A percentile compares a stretch with the other conserved stretches of the same genome.
phyloP scores from a whole-genome alignment of 2,329 filamentous ascomycete species.

The Scytalidium lignicola region DNA sequence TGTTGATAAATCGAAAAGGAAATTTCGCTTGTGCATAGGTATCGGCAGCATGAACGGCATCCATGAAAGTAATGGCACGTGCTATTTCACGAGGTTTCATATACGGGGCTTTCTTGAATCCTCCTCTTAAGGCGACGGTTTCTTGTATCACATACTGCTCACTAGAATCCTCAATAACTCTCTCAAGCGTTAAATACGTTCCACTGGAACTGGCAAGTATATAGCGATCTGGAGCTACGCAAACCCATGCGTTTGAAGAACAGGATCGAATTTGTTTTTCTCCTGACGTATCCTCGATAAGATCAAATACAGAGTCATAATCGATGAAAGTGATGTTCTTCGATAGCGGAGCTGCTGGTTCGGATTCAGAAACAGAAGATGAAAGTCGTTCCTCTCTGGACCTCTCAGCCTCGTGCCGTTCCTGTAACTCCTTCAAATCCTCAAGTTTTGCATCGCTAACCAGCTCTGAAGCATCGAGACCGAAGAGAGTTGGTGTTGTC shows the following conservation, averaged over 20 bases:
- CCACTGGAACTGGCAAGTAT: slow-evolving; percentile 63
- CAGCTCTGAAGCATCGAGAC: slow-evolving; percentile 77
- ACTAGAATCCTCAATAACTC: slow-evolving; percentile 18
- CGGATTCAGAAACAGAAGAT: background rate
- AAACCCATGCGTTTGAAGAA: slow-evolving; percentile 78
- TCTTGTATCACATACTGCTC: slow-evolving; percentile 33
- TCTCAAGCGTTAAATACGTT: slow-evolving; percentile 50
- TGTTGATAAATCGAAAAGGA: slow-evolving; percentile 60
- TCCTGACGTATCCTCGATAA: slow-evolving; percentile 74
- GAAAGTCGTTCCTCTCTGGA: slow-evolving; percentile 9
- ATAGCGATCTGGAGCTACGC: slow-evolving; percentile 64
- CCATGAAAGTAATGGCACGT: slow-evolving; percentile 58
- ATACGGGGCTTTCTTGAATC: slow-evolving; percentile 53
- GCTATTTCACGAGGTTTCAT: slow-evolving; percentile 66
- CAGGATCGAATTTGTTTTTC: slow-evolving; percentile 74
- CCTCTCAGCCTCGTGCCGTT: slow-evolving; percentile 40
- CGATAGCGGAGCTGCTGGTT: slow-evolving; percentile 1
- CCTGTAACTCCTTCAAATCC: slow-evolving; percentile 53
- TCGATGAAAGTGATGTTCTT: slow-evolving; percentile 64
- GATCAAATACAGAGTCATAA: slow-evolving; percentile 86
- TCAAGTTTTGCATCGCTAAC: slow-evolving; percentile 61
- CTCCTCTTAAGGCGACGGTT: slow-evolving; percentile 13
- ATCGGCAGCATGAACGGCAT: slow-evolving; percentile 80
- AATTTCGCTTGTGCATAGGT: slow-evolving; percentile 68
- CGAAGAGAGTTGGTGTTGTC: slow-evolving; percentile 87